A percentile compares a stretch with the other conserved stretches of the same genome.
Evolutionary conservation across 2,329 filamentous ascomycete genomes (phyloP).

Genomic region (Pezicula neosporulosa): DNA sequence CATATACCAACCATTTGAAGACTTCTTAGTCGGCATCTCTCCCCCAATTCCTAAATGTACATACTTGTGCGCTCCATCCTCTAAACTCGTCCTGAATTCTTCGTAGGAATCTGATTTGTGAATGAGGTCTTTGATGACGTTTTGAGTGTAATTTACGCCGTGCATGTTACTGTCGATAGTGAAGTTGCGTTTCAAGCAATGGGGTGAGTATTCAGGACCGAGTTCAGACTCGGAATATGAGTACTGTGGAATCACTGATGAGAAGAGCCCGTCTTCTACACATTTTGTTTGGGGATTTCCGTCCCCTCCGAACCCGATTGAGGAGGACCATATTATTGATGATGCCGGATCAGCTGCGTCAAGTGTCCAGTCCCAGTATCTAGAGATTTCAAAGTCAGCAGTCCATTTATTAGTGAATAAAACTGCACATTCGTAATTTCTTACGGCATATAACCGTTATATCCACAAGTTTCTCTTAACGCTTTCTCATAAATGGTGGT

Average conservation of each 20-base stretch:
- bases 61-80: conserved; percentile 22
- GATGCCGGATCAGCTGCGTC: conserved; percentile 18
- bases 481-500: not conserved
- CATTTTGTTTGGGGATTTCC: conserved; percentile 18
- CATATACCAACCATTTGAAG: conserved; percentile 22
- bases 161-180: not conserved
- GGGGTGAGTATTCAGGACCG: not conserved
- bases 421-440: not conserved
- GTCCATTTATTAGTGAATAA: too few relatives aligned
- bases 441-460: not conserved
- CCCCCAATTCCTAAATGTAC: conserved; percentile 22
- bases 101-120: conserved; percentile 9
- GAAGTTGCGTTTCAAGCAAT: not conserved
- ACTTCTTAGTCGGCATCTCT: conserved; percentile 24
- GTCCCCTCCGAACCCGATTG: conserved; percentile 27
- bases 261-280: conserved; percentile 21
- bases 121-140: not conserved
- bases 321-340: conserved; percentile 6
- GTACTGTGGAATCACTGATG: not conserved
- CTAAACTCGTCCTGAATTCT: conserved; percentile 15
- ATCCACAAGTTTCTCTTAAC: not conserved
- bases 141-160: not conserved
- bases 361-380: conserved; percentile 33
- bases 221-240: not conserved
- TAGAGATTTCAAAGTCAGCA: not conserved